Conservation (phyloP, 2,329 filamentous ascomycete genomes). For the Aspergillus persii region DNA sequence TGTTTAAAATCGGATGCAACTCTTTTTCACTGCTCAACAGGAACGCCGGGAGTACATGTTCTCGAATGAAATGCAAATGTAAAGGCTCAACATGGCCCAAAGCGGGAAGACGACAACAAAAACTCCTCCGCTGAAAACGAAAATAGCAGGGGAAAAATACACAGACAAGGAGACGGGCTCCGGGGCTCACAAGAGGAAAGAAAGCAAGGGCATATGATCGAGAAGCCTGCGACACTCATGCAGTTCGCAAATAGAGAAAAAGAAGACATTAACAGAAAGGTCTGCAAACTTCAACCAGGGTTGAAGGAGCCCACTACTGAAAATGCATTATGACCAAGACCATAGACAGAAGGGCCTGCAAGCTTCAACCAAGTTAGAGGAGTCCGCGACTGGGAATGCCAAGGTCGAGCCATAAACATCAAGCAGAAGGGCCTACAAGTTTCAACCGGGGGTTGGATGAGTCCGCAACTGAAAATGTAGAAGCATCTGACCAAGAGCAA, state of each 20-base stretch:
- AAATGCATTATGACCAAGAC: neutral
- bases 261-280: neutral
- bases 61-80: neutral
- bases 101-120: neutral
- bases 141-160: neutral
- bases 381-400: neutral
- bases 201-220: neutral
- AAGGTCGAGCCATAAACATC: neutral
- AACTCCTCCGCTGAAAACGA: neutral
- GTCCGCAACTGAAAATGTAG: neutral
- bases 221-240: constrained; percentile 1
- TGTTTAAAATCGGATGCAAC: neutral
- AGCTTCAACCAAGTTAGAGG: neutral
- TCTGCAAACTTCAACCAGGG: constrained; percentile 1
- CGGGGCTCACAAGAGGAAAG: neutral
- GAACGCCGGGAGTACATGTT: neutral
- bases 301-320: constrained; percentile 1
- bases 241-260: neutral
- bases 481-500: neutral
- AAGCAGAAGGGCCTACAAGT: neutral
- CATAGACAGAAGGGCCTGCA: neutral
- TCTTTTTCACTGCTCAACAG: neutral
- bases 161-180: neutral
- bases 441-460: too few species aligned
- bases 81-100: neutral